A percentile compares a stretch with the other conserved stretches of the same genome.
Evolutionary conservation across 1,284 basidiomycete species (phyloP).

Genomic region (Ceratobasidium sp.): DNA sequence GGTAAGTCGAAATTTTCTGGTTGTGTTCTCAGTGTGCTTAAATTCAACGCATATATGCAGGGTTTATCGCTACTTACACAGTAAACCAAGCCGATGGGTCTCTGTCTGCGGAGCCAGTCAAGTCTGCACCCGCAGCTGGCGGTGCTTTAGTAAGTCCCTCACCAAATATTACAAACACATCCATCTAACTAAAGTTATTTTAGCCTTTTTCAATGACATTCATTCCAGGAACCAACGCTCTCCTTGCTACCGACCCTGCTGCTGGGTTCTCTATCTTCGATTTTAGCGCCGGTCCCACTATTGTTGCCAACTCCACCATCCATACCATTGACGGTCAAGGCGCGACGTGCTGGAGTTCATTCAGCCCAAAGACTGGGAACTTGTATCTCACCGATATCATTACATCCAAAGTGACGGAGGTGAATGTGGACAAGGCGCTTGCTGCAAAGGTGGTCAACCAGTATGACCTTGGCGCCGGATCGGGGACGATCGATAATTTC

Average conservation of each 20-base stretch:
- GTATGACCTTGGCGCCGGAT: slow-evolving; percentile 56
- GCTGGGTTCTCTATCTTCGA: slow-evolving; percentile 62
- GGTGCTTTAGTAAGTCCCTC: neutral
- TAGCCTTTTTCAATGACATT: slow-evolving; percentile 62
- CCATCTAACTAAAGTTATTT: slow-evolving; percentile 53
- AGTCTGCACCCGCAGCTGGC: slow-evolving; percentile 41
- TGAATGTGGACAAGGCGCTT: slow-evolving; percentile 59
- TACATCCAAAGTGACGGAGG: slow-evolving; percentile 60
- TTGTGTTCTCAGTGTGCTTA: neutral
- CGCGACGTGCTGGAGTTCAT: slow-evolving; percentile 64
- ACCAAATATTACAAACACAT: too few relatives aligned
- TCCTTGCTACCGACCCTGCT: slow-evolving; percentile 61
- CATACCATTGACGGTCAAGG: slow-evolving; percentile 56
- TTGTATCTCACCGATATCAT: slow-evolving; percentile 62
- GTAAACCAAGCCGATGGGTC: slow-evolving; percentile 54
- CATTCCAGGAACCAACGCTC: slow-evolving; percentile 60
- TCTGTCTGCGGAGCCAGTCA: slow-evolving; percentile 57
- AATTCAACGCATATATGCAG: slow-evolving; percentile 8
- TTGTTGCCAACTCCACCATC: slow-evolving; percentile 45
- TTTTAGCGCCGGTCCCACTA: slow-evolving; percentile 48
- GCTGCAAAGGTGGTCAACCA: slow-evolving; percentile 61
- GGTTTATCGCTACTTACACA: slow-evolving; percentile 62
- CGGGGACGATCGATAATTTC: slow-evolving; percentile 62
- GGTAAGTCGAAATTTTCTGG: slow-evolving; percentile 49
- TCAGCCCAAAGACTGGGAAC: slow-evolving; percentile 60